Evolutionary conservation across 106 monocot species (phyloP).

Genomic region (Apostasia shenzhenica): DNA sequence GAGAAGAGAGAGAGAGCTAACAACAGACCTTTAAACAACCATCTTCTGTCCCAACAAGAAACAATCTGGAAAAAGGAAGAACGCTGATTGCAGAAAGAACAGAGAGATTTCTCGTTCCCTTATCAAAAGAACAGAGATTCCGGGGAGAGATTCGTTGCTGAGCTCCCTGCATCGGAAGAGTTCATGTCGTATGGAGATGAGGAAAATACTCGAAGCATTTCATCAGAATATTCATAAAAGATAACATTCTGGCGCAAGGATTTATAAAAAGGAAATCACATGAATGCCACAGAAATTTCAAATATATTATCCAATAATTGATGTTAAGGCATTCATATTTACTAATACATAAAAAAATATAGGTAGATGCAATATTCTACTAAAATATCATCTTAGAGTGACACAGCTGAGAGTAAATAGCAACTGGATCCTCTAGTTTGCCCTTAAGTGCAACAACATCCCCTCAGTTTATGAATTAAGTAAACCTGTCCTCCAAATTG

Average conservation of each 20-base stretch:
- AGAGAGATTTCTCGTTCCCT: conserved; percentile 55
- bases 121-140: conserved; percentile 56
- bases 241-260: background rate
- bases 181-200: background rate
- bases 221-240: background rate
- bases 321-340: too few relatives aligned
- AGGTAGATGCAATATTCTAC: too few relatives aligned
- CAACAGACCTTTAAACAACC: conserved; percentile 88
- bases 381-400: too few relatives aligned
- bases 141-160: conserved; percentile 47
- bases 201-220: background rate
- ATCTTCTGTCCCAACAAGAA: conserved; percentile 95
- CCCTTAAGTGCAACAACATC: too few relatives aligned
- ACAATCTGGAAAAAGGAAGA: conserved; percentile 81
- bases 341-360: too few relatives aligned
- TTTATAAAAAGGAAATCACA: too few relatives aligned
- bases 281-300: too few relatives aligned
- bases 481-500: too few relatives aligned
- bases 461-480: too few relatives aligned
- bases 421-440: too few relatives aligned
- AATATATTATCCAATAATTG: too few relatives aligned
- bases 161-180: conserved; percentile 23
- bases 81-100: conserved; percentile 68
- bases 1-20: conserved; percentile 7
- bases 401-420: too few relatives aligned